Evolutionary conservation across 257 asterid species (phyloP), one percentile per base, ranked within the genome.

Genomic region (Gynochthodes officinalis): DNA sequence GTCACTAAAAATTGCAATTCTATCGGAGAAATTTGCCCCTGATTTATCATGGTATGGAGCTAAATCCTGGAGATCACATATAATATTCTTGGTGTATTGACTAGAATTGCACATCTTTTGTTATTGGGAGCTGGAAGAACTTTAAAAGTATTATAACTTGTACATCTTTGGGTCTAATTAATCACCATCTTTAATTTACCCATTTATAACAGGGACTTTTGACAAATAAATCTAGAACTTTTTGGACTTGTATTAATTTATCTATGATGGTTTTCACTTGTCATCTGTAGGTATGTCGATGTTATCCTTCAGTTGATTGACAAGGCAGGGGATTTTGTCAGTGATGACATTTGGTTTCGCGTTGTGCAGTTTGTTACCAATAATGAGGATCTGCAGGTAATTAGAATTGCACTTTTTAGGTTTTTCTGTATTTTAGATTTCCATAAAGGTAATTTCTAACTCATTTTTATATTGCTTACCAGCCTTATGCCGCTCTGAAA

Each of bases 291-390:
- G 98, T 93, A 93, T 78, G 96, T 93, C 46, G 98, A 93, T 81
- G 98, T 93, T 76, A 85, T 93, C 81, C 98, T 93, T 82, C 98
- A 93, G 86, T 82, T 93, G 88, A 93, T 93, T 84, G 98, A 93
- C 86, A 93, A 93, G 89, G 98, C 98, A 27, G 97, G 98, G 75
- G 98, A 93, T 79, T 93, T 93, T 27, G 98, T 93, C 82, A 89
- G 97, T 83, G 98, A 93, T 82, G 98, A 90, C 83, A 93, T 93
- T 69, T 93, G 98, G 98, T 93, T 93, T 76, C 98, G 98, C 60
- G 98, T 93, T 40, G 98, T 93, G 82, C 98, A 90, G 82, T 93
- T 93, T 64, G 98, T 93, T 65, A 90, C 97, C 53, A 90, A 93
- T 82, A 90, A 93, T 23, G 98, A 90, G 86, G 98, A 93, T 82